Evolutionary conservation across 2,329 filamentous ascomycete species (phyloP).

Genomic region (Verticillium albo-atrum): DNA sequence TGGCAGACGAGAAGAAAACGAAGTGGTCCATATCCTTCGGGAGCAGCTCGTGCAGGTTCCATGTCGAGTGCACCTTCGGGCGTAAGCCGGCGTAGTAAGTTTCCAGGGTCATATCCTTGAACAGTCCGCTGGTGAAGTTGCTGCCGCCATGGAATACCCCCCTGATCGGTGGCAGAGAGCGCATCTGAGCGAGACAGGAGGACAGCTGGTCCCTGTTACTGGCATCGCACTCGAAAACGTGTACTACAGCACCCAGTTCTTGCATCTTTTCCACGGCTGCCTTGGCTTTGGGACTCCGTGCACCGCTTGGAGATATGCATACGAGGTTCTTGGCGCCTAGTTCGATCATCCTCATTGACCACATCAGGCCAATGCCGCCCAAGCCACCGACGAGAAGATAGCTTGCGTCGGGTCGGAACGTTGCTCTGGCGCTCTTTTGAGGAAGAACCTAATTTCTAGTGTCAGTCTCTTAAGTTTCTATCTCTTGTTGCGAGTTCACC

Average conservation of each 20-base stretch:
- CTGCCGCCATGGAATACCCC: slow-evolving; percentile 13
- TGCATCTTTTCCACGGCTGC: slow-evolving; percentile 13
- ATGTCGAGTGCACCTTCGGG: slow-evolving; percentile 28
- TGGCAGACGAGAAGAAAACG: slow-evolving; percentile 25
- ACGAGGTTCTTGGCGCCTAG: slow-evolving; percentile 22
- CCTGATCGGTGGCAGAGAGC: slow-evolving; percentile 8
- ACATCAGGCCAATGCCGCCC: slow-evolving; percentile 18
- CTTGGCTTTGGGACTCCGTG: slow-evolving; percentile 8
- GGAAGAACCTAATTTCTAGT: slow-evolving; percentile 2
- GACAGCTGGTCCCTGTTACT: background rate
- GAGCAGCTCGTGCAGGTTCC: slow-evolving; percentile 24
- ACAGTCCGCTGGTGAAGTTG: slow-evolving; percentile 14
- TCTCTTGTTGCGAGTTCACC: background rate
- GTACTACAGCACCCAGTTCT: background rate
- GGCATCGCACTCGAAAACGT: slow-evolving; percentile 8
- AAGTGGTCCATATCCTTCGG: slow-evolving; percentile 27
- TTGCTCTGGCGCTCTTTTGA: background rate
- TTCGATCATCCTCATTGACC: slow-evolving; percentile 17
- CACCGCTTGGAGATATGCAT: slow-evolving; percentile 22
- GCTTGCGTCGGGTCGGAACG: slow-evolving; percentile 7
- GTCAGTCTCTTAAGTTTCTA: slow-evolving; percentile 1
- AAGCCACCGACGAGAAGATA: slow-evolving; percentile 13
- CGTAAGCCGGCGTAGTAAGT: slow-evolving; percentile 9
- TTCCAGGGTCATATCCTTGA: background rate
- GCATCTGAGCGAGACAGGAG: background rate